Evolutionary conservation across 164 flowering plant genomes (phyloP).

Genomic region (Stephania cephalantha): DNA sequence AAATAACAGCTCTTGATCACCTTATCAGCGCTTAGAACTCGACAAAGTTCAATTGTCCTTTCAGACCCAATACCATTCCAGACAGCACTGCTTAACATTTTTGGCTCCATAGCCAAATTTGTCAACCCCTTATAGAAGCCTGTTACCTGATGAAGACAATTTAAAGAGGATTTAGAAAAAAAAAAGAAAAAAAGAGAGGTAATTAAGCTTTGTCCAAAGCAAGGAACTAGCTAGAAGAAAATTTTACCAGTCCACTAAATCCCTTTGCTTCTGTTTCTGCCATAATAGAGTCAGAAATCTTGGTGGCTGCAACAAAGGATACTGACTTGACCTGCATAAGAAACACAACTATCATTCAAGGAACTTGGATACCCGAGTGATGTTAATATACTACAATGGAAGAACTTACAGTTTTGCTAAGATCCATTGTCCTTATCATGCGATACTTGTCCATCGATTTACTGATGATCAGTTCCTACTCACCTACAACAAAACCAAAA

Average conservation of each 20-base stretch:
- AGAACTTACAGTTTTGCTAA: slow-evolving; percentile 73
- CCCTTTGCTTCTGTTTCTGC: slow-evolving; percentile 90
- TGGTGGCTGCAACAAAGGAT: slow-evolving; percentile 77
- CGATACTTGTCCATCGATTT: slow-evolving; percentile 67
- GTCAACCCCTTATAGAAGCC: slow-evolving; percentile 94
- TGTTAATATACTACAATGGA: neutral
- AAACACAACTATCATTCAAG: slow-evolving; percentile 1
- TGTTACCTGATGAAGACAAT: slow-evolving; percentile 35
- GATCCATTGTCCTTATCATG: slow-evolving; percentile 79
- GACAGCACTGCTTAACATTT: slow-evolving; percentile 64
- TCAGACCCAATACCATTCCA: slow-evolving; percentile 87
- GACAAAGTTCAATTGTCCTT: slow-evolving; percentile 77
- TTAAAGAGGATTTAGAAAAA: neutral
- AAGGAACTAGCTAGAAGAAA: neutral
- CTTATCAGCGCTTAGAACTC: slow-evolving; percentile 82
- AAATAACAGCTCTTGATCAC: slow-evolving; percentile 28
- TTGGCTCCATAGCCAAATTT: slow-evolving; percentile 91
- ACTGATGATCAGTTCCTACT: slow-evolving; percentile 61
- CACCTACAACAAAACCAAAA: slow-evolving; percentile 40
- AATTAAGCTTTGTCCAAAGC: too few species aligned
- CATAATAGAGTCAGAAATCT: slow-evolving; percentile 80
- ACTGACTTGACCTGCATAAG: slow-evolving; percentile 68
- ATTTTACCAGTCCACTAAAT: slow-evolving; percentile 74
- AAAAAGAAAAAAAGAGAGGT: too few species aligned
- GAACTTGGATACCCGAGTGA: neutral